Base-by-base conservation (phyloP, 1,139 yeast species). In the Debaryomycetaceae sp. region DNA sequence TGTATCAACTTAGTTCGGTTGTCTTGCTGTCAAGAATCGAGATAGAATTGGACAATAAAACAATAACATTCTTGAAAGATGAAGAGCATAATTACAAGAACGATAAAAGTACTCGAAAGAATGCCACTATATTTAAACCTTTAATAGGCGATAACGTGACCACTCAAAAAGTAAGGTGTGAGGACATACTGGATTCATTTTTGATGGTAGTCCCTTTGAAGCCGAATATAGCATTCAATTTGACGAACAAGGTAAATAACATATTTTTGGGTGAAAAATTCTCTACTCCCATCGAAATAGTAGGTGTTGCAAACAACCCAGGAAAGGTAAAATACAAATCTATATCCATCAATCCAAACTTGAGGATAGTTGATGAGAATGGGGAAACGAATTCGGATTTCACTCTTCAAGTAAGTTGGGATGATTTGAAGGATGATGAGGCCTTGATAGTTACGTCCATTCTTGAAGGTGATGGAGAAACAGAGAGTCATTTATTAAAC, bases 341-440 rank as follows among this genome's bases (percentile, higher is more conserved):
- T 34, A 48, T 68, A 2, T 43, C 51, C 11, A 41, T 68, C 9
- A 49, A 58, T 4, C 60, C 63, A 4, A 55, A 59, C 36, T 52
- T 63, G 4, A 60, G 53, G 24, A 45, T 67, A 2, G 43, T 48
- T 6, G 49, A 52, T 24, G 54, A 54, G 4, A 55, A 46, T 7
- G 48, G 48, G 6, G 55, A 56, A n/a, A 35, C 37, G 9, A 51
- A 47, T 5, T 27, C 45, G 1, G 39, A 44, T 5, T 45, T 64
- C 4, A 52, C 60, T 11, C 60, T 64, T 4, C 66, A 59, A 38
- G 55, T 59, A 2, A 60, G 62, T 44, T 74, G 78, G 78, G 65
- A 69, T 34, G 54, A 45, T 6, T 52, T 66, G 42, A 74, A 74
- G 49, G 79, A 74, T 48, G 79, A 74, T 43, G 76, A 70, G 45